Conservation (phyloP, 73 alveolate genomes). For the Paramecium sonneborni region DNA sequence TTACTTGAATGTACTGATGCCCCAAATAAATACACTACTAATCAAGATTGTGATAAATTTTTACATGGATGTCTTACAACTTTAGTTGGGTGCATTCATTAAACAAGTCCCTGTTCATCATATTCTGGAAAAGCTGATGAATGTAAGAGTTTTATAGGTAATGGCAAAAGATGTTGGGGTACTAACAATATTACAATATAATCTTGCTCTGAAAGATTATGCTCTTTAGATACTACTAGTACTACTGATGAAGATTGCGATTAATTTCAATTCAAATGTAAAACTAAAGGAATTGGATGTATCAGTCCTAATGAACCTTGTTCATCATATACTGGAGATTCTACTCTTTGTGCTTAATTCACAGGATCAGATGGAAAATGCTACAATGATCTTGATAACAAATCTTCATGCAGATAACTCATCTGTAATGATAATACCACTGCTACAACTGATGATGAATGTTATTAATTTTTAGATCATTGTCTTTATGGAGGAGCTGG, state of each 20-base stretch:
- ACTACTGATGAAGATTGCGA: not conserved
- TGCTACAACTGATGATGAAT: not conserved
- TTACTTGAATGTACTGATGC: not conserved
- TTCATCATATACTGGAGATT: not conserved
- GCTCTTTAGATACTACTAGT: not conserved
- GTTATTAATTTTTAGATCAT: not conserved
- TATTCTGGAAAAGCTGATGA: not conserved
- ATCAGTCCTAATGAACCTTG: not conserved
- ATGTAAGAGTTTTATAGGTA: not conserved
- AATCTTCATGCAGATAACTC: not conserved
- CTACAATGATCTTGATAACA: not conserved
- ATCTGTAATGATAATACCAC: not conserved
- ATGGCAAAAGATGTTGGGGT: not conserved
- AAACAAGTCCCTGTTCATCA: not conserved
- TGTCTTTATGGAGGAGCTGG: constrained; percentile 27
- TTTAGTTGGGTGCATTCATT: not conserved
- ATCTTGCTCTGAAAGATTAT: not conserved
- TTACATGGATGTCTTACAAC: not conserved
- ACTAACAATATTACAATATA: not conserved
- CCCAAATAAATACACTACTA: not conserved
- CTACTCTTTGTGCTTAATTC: not conserved
- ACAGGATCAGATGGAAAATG: constrained; percentile 42
- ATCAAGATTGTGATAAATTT: constrained; percentile 2
- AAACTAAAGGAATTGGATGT: constrained; percentile 44
- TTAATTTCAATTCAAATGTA: not conserved